These are phyloP conservation scores for Talaromyces rugulosus DNA, from an alignment of 2,329 filamentous ascomycete genomes.

Conservation along the genomic window DNA sequence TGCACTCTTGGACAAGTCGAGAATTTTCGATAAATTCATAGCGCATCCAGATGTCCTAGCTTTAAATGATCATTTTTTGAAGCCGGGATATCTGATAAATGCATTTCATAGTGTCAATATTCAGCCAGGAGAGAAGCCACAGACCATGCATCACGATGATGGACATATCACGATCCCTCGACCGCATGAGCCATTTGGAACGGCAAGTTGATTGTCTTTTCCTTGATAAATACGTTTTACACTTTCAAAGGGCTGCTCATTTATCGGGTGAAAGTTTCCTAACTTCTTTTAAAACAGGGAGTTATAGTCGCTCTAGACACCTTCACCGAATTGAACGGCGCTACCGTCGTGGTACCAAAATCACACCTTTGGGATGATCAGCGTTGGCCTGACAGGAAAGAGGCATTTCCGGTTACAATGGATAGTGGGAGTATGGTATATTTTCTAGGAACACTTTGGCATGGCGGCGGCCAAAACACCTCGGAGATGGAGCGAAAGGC, in stretches of 20 bases:
- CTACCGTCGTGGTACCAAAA: background rate
- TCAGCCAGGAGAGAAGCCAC: background rate
- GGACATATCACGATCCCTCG: background rate
- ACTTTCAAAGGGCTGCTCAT: background rate
- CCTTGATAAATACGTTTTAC: background rate
- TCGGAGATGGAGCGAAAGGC: background rate
- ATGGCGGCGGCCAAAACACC: background rate
- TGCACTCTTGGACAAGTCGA: conserved; percentile 2
- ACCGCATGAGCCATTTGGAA: background rate
- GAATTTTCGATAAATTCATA: conserved; percentile 5
- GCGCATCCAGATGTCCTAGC: conserved; percentile 1
- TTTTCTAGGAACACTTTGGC: background rate
- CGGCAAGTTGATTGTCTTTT: background rate
- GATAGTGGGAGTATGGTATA: background rate
- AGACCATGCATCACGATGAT: conserved; percentile 4
- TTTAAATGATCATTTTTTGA: conserved; percentile 3
- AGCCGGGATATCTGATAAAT: background rate
- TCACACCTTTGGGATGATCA: background rate
- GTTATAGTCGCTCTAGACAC: background rate
- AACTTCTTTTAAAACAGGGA: background rate
- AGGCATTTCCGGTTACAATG: background rate
- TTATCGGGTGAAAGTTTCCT: background rate
- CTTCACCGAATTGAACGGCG: conserved; percentile 1
- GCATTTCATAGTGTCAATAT: conserved; percentile 3
- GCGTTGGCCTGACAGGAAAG: background rate